These are phyloP conservation scores for Fabrea salina DNA, from an alignment of 169 alveolate species.

Conservation along the genomic window DNA sequence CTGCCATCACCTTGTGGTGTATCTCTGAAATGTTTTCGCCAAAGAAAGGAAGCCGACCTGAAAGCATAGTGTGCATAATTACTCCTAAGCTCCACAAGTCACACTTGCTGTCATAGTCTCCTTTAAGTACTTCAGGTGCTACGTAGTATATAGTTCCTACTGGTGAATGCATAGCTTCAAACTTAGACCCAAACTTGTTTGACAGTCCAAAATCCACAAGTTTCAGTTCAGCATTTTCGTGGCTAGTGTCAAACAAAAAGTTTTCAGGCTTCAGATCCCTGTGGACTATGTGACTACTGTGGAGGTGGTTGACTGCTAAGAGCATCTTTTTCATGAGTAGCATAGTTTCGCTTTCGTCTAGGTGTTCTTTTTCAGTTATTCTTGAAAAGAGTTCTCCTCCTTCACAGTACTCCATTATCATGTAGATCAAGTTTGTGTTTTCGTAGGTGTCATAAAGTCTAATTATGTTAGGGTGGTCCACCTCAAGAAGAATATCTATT, in stretches of 20 bases:
- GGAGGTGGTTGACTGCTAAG: conserved; percentile 57
- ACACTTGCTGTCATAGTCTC: conserved; percentile 59
- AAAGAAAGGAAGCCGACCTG: background rate
- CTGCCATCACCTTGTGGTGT: background rate
- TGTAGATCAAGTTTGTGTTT: conserved; percentile 57
- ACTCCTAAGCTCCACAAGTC: conserved; percentile 55
- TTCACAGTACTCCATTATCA: conserved; percentile 55
- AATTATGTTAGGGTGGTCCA: conserved; percentile 71
- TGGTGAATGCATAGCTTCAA: background rate
- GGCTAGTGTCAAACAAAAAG: conserved; percentile 41
- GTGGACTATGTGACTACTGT: conserved; percentile 50
- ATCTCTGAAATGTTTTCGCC: background rate
- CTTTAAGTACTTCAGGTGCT: conserved; percentile 77
- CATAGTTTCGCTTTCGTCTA: conserved; percentile 40
- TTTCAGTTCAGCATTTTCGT: conserved; percentile 47
- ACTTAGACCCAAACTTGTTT: conserved; percentile 23
- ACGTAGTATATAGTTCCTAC: conserved; percentile 80
- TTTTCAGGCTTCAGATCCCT: conserved; percentile 71
- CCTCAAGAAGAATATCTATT: background rate
- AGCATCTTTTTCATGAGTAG: conserved; percentile 33
- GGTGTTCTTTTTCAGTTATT: conserved; percentile 20
- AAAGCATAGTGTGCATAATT: background rate
- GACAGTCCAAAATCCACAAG: conserved; percentile 68
- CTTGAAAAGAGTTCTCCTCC: conserved; percentile 39
- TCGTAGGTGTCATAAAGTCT: conserved; percentile 64